These are phyloP conservation scores for Penicillium bialowiezense DNA, from an alignment of 495 filamentous ascomycete species.

Conservation along the genomic window DNA sequence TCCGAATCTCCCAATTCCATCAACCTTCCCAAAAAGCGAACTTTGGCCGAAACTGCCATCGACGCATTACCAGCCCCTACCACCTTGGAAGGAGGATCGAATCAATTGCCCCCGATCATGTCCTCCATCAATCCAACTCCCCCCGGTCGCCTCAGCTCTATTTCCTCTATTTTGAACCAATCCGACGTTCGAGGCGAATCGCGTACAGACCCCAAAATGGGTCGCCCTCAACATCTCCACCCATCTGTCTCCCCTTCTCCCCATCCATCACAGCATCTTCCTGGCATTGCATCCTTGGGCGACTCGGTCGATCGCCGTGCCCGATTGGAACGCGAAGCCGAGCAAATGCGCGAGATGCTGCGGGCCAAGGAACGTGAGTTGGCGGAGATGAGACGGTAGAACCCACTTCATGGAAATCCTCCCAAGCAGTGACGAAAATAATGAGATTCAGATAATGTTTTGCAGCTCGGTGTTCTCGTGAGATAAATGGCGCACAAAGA, in stretches of 20 bases:
- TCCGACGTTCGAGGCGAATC: slow-evolving; percentile 38
- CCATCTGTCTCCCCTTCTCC: slow-evolving; percentile 26
- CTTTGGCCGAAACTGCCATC: slow-evolving; percentile 33
- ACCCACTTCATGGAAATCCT: neutral
- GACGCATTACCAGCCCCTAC: slow-evolving; percentile 30
- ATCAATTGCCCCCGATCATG: slow-evolving; percentile 47
- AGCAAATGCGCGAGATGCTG: slow-evolving; percentile 72
- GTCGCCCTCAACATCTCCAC: slow-evolving; percentile 31
- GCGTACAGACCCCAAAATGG: slow-evolving; percentile 46
- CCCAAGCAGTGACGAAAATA: slow-evolving; percentile 21
- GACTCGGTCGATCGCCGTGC: slow-evolving; percentile 61
- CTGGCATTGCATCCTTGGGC: slow-evolving; percentile 49
- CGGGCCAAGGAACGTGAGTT: slow-evolving; percentile 76
- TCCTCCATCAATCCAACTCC: slow-evolving; percentile 38
- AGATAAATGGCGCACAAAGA: slow-evolving; percentile 27
- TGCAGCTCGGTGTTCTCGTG: slow-evolving; percentile 14
- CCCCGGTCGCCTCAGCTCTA: slow-evolving; percentile 64
- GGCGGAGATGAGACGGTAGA: slow-evolving; percentile 55
- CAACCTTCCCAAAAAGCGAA: slow-evolving; percentile 43
- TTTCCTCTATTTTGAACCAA: slow-evolving; percentile 76
- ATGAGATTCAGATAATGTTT: slow-evolving; percentile 17
- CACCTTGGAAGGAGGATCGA: slow-evolving; percentile 38
- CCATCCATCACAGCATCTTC: slow-evolving; percentile 29
- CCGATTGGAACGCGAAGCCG: slow-evolving; percentile 68
- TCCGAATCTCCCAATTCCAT: slow-evolving; percentile 40